Evolutionary conservation across 2,329 filamentous ascomycete genomes (phyloP), one percentile per base, ranked within the genome.

Genomic region (Diplocarpon mali): DNA sequence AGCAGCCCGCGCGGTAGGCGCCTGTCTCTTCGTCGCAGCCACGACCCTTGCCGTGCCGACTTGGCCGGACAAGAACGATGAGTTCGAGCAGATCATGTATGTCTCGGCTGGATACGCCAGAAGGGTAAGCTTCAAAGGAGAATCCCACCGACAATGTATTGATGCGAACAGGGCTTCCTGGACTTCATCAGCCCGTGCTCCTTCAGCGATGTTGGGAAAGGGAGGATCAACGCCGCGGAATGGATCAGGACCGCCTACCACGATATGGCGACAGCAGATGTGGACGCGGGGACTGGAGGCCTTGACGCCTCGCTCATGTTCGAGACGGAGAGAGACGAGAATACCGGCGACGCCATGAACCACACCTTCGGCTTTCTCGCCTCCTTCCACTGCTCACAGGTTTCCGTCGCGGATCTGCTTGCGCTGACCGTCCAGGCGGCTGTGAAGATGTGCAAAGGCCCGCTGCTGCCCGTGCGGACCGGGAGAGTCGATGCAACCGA

Each of bases 281-380:
- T 61, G 12, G 66, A 61, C 46, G 64, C 62, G 17, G 63, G 66
- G 27, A 61, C 58, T 0, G 75, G 75, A 17, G 76, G 76, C 1
- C 45, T 78, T 32, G 76, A 80, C 51, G 75, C 63, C 12, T 78
- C 75, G 8, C 61, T 80, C 24, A 70, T 75, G 49, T 80, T 72
- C 53, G 75, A 79, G 60, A 61, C 76, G 10, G 61, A 58, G 20
- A 69, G 66, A 40, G 64, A 65, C 30, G 75, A 79, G 52, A 77
- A 78, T 17, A 17, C 32, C 17, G 28, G 38, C 38, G 27, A 13
- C 10, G 27, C 29, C 11, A 31, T 40, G 13, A 40, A 40, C 15
- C 27, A 16, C 28, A 40, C 38, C 11, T 31, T 40, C 29, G 15
- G 38, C 20, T 32, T 14, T 27, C 12, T 40, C 28, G 3, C 27